Base-by-base conservation (phyloP, 768 basidiomycete genomes). In the Macrolepiota albuminosa region DNA sequence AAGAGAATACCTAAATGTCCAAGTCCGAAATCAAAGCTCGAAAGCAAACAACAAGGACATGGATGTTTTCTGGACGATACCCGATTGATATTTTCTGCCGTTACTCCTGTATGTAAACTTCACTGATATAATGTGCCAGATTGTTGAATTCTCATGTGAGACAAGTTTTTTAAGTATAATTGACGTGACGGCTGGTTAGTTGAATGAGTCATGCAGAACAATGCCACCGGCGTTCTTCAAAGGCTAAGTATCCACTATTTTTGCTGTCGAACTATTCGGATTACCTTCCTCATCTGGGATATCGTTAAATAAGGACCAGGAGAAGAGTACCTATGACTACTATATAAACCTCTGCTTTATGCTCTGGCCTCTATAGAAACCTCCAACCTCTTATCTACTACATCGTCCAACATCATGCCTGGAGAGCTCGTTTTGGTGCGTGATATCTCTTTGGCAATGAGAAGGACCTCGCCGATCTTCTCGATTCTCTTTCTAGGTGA, bases 401-500 rank as follows among this genome's bases (percentile, higher is more conserved):
- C 24, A 47, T 40, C 52, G 21, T 31, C 40, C 9, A 37, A 50
- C n/a, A 39, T 53, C 39, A 66, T 64, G 65, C 57, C 67, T 61
- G 67, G 58, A 61, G 60, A 66, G 40, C 65, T 67, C 29, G 54
- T 67, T 58, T 57, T 67, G 61, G 67, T 67, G 26, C 43, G 60
- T 34, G 31, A 57, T 56, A 13, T 53, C 37, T 42, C 24, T 24
- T 26, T 31, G 45, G 6, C 21, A 42, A 4, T 51, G 24, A 16
- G 16, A 40, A 49, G 36, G 21, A 31, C 34, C 16, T 56, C 36
- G 42, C 45, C 9, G n/a, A 29, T n/a, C 43, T 18, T 21, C 11
- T 29, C 29, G 29, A 21, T 56, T 31, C 33, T 33, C 34, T 34
- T 31, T 49, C 33, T 46, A 78, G 77, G 74, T 78, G 37, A 78